A percentile compares a stretch with the other conserved stretches of the same genome.
Conservation (phyloP, 768 basidiomycete species). For the Tylopilus intermedius region DNA sequence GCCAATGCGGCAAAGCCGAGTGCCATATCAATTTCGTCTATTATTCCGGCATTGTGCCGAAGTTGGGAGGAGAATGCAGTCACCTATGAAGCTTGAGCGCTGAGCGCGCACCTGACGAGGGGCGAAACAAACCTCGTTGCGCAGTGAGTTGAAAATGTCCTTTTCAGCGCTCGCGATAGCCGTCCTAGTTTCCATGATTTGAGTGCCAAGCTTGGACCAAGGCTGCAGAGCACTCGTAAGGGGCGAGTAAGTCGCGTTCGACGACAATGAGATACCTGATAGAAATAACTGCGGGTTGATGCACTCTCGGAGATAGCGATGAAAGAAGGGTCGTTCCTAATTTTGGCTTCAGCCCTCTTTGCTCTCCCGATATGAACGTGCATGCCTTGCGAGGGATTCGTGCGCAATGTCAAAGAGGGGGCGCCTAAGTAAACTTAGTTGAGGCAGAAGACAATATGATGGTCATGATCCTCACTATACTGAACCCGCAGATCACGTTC, state of each 20-base stretch:
- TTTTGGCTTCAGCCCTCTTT: constrained; percentile 54
- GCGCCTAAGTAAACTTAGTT: constrained; percentile 42
- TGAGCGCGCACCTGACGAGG: constrained; percentile 2
- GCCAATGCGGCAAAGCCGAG: constrained; percentile 81
- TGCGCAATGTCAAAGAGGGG: constrained; percentile 69
- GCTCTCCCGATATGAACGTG: constrained; percentile 66
- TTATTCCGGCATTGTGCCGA: constrained; percentile 67
- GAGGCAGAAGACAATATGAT: not conserved
- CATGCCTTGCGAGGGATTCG: constrained; percentile 63
- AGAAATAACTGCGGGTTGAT: constrained; percentile 66
- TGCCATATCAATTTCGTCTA: constrained; percentile 86
- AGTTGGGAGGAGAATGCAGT: constrained; percentile 50
- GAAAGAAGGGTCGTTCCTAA: constrained; percentile 49
- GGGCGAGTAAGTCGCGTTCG: not conserved
- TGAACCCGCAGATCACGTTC: constrained; percentile 48
- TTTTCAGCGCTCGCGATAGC: constrained; percentile 59
- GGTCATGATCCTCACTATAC: constrained; percentile 41
- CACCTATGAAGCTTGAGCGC: constrained; percentile 42
- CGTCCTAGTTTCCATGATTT: constrained; percentile 53
- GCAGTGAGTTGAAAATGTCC: constrained; percentile 64
- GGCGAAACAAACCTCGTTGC: constrained; percentile 49
- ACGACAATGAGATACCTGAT: constrained; percentile 39
- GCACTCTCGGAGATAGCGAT: constrained; percentile 55
- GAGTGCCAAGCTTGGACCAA: constrained; percentile 72
- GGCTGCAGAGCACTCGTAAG: constrained; percentile 37